Percentiles rank a stretch among this genome's conserved stretches.
Evolutionary conservation across 805 yeast genomes (phyloP).

Genomic region (Brettanomyces sp.): DNA sequence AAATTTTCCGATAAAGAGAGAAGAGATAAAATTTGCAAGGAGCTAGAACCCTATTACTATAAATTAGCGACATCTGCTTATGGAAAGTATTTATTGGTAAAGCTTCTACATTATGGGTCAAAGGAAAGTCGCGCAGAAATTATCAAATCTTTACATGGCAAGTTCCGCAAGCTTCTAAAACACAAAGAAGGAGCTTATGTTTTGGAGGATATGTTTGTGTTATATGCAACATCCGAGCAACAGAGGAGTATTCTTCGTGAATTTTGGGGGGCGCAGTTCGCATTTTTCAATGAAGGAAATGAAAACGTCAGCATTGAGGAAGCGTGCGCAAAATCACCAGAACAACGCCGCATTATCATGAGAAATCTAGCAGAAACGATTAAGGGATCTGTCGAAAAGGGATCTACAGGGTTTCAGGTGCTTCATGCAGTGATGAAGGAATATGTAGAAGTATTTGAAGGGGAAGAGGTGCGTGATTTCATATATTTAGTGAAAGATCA

Average conservation of each 20-base stretch:
- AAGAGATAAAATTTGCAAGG: constrained; percentile 56
- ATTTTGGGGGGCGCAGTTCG: constrained; percentile 94
- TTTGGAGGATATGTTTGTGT: constrained; percentile 82
- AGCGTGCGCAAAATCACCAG: constrained; percentile 57
- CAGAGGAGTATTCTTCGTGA: constrained; percentile 87
- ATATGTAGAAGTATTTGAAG: constrained; percentile 63
- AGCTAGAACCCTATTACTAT: constrained; percentile 69
- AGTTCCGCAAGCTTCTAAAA: constrained; percentile 83
- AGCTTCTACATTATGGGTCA: constrained; percentile 86
- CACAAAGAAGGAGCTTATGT: constrained; percentile 98
- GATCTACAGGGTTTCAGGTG: constrained; percentile 92
- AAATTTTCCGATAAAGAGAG: constrained; percentile 77
- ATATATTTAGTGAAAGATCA: constrained; percentile 80
- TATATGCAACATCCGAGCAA: constrained; percentile 79
- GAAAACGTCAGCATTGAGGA: constrained; percentile 55
- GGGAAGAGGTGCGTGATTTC: constrained; percentile 66
- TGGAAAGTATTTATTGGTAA: constrained; percentile 85
- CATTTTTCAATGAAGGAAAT: constrained; percentile 68
- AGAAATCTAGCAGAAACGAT: constrained; percentile 75
- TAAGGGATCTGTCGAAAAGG: constrained; percentile 86
- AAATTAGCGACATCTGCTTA: constrained; percentile 84
- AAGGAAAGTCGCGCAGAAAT: constrained; percentile 68
- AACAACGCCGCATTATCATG: constrained; percentile 67
- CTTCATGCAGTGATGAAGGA: constrained; percentile 95
- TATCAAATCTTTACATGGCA: constrained; percentile 82